Evolutionary conservation across 2,329 filamentous ascomycete species (phyloP).

Genomic region (Talaromyces albobiverticillius): DNA sequence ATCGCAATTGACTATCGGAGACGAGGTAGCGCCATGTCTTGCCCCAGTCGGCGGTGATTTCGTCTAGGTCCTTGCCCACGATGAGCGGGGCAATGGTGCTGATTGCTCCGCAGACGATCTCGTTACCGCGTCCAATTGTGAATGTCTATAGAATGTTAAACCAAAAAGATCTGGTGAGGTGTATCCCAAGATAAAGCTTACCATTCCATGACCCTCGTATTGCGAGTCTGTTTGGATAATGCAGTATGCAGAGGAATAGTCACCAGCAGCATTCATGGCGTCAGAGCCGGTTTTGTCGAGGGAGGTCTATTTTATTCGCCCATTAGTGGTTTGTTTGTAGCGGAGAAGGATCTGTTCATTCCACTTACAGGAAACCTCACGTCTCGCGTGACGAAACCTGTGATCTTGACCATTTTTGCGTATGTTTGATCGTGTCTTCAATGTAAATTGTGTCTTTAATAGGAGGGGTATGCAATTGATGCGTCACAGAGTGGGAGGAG

Average conservation of each 20-base stretch:
- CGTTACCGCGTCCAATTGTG: constrained; percentile 69
- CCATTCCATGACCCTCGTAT: constrained; percentile 41
- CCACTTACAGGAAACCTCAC: constrained; percentile 67
- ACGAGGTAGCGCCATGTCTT: constrained; percentile 90
- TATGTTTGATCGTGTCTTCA: not conserved
- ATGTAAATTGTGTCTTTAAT: not conserved
- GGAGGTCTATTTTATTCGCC: constrained; percentile 65
- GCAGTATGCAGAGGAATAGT: constrained; percentile 94
- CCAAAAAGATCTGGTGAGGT: not conserved
- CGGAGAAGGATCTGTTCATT: not conserved
- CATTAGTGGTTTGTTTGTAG: not conserved
- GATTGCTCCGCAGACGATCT: constrained; percentile 86
- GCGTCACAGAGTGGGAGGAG: not conserved
- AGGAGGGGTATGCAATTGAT: not conserved
- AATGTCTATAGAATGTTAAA: constrained; percentile 33
- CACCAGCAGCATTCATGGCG: constrained; percentile 91
- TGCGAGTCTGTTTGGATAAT: constrained; percentile 76
- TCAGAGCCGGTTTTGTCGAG: constrained; percentile 95
- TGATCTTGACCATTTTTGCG: constrained; percentile 60
- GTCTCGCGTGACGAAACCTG: constrained; percentile 68
- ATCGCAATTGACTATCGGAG: constrained; percentile 82
- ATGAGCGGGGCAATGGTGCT: constrained; percentile 73
- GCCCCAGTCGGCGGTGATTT: constrained; percentile 77
- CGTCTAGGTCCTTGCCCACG: constrained; percentile 70
- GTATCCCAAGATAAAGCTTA: constrained; percentile 20